A percentile compares a stretch with the other conserved stretches of the same genome.
Conservation (phyloP, 75 land plant genomes). For the Picea glauca region DNA sequence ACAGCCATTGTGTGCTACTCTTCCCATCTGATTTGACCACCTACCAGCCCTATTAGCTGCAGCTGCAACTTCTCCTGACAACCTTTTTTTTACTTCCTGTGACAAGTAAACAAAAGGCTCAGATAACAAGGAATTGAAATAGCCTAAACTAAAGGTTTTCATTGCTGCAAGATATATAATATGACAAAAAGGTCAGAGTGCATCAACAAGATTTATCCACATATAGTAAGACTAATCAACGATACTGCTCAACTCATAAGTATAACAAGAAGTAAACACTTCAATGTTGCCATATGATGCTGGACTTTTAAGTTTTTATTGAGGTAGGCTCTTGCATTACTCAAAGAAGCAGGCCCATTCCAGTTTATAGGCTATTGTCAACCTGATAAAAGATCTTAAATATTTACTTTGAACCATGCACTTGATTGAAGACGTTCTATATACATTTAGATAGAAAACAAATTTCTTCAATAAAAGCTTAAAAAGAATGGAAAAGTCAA, state of each 20-base stretch:
- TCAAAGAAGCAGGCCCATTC: neutral
- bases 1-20: slow-evolving; percentile 96
- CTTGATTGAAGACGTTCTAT: neutral
- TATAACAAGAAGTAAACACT: neutral
- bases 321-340: neutral
- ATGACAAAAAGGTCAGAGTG: neutral
- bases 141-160: neutral
- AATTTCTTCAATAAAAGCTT: neutral
- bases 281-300: neutral
- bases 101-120: neutral
- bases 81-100: slow-evolving; percentile 83
- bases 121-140: neutral
- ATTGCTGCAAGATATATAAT: neutral
- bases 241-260: neutral
- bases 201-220: neutral
- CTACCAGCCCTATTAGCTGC: slow-evolving; percentile 85
- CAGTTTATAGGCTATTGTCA: neutral
- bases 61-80: slow-evolving; percentile 84
- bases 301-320: neutral
- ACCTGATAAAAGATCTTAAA: neutral
- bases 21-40: slow-evolving; percentile 94
- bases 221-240: neutral
- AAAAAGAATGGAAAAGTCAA: neutral
- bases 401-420: neutral
- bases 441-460: neutral